phyloP scores from a whole-genome alignment of 192 early-diverging fungal species.

The Coemansia javaensis region DNA sequence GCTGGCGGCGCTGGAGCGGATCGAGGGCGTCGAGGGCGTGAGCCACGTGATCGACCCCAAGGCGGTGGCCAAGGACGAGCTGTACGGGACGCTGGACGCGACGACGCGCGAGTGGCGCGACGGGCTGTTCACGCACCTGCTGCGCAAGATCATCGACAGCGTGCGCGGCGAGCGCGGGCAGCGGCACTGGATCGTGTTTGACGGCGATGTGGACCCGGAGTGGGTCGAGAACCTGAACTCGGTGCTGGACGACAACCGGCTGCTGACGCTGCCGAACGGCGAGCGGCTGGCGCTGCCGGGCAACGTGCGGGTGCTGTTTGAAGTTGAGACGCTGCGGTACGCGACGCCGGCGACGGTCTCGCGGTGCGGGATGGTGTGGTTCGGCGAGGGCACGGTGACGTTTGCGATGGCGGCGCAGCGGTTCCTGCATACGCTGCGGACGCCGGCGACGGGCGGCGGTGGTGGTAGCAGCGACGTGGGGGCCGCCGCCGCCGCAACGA shows the following conservation, averaged over 20 bases:
- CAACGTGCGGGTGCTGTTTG: conserved; percentile 98
- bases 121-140: conserved; percentile 94
- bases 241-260: conserved; percentile 96
- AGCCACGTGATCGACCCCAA: conserved; percentile 97
- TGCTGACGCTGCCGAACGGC: conserved; percentile 97
- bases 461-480: neutral
- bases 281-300: conserved; percentile 91
- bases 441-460: conserved; percentile 69
- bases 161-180: conserved; percentile 90
- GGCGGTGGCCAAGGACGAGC: conserved; percentile 91
- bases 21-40: conserved; percentile 88
- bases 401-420: conserved; percentile 72
- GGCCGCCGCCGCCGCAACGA: conserved; percentile 53
- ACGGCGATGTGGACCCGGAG: conserved; percentile 99
- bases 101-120: conserved; percentile 99
- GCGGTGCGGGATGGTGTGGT: conserved; percentile 99
- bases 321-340: conserved; percentile 97
- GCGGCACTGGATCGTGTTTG: conserved; percentile 99
- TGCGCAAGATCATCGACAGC: conserved; percentile 97
- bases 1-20: conserved; percentile 78
- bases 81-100: conserved; percentile 94
- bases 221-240: conserved; percentile 98
- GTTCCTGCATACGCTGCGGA: conserved; percentile 76
- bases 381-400: conserved; percentile 84
- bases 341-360: conserved; percentile 97